Percentiles rank a stretch among this genome's conserved stretches.
phyloP scores from a whole-genome alignment of 306 rosid species.

The Corylus avellana region DNA sequence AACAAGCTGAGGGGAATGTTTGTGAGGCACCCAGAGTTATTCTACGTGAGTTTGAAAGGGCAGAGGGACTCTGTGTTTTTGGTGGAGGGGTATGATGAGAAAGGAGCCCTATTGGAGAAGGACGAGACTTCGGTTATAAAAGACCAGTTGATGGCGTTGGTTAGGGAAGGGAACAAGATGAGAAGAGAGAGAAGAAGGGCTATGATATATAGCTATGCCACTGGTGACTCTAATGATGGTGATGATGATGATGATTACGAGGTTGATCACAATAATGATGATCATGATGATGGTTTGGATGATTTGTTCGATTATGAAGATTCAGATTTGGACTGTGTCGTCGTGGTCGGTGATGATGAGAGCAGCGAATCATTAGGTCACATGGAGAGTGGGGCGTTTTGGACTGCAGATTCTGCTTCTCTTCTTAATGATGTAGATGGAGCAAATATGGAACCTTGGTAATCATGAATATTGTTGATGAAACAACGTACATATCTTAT shows the following conservation, averaged over 20 bases:
- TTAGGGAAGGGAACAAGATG: conserved; percentile 70
- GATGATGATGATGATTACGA: conserved; percentile 18
- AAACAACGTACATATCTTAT: background rate
- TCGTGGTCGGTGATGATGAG: conserved; percentile 32
- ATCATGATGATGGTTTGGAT: conserved; percentile 72
- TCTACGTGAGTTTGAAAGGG: conserved; percentile 90
- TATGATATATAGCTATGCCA: conserved; percentile 21
- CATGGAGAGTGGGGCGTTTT: conserved; percentile 45
- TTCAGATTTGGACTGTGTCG: conserved; percentile 36
- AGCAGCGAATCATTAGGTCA: conserved; percentile 19
- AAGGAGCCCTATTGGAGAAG: conserved; percentile 69
- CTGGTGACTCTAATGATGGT: conserved; percentile 30
- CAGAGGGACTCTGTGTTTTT: conserved; percentile 74
- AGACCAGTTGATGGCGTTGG: conserved; percentile 65
- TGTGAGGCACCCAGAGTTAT: conserved; percentile 81
- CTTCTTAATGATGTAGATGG: conserved; percentile 35
- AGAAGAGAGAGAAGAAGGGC: conserved; percentile 60
- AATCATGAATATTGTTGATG: conserved; percentile 27
- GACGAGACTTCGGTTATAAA: conserved; percentile 53
- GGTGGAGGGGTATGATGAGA: conserved; percentile 79
- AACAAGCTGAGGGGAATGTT: conserved; percentile 88
- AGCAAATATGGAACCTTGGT: conserved; percentile 67
- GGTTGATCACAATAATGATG: conserved; percentile 39
- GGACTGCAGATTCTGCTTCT: conserved; percentile 50
- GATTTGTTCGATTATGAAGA: conserved; percentile 58